phyloP scores from a whole-genome alignment of 768 basidiomycete genomes.

The Hypholoma fasciculare region DNA sequence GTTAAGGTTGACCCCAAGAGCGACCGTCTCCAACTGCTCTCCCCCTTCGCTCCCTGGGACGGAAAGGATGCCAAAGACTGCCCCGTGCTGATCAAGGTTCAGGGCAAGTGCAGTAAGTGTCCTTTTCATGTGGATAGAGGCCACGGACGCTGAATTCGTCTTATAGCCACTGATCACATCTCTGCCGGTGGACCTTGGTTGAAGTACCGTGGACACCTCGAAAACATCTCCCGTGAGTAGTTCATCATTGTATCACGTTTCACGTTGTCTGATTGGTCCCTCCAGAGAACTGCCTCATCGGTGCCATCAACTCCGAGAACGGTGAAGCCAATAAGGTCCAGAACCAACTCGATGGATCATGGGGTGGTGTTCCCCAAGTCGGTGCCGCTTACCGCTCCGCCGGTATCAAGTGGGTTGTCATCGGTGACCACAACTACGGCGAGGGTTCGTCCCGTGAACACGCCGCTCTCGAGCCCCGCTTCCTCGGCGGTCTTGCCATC shows the following conservation, averaged over 20 bases:
- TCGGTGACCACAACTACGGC: constrained; percentile 96
- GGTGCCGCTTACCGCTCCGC: constrained; percentile 87
- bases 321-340: constrained; percentile 95
- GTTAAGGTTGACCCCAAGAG: constrained; percentile 85
- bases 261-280: constrained; percentile 7
- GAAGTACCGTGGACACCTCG: constrained; percentile 98
- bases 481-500: constrained; percentile 93
- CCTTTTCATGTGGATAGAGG: neutral
- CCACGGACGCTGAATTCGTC: constrained; percentile 1
- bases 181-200: constrained; percentile 99
- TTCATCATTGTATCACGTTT: neutral
- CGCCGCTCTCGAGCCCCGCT: constrained; percentile 94
- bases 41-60: constrained; percentile 91
- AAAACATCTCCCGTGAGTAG: constrained; percentile 91
- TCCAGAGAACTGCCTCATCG: constrained; percentile 93
- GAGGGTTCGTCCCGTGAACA: constrained; percentile 99
- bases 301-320: constrained; percentile 95
- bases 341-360: constrained; percentile 88
- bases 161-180: constrained; percentile 85
- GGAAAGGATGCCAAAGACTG: constrained; percentile 88
- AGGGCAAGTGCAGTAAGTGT: constrained; percentile 95
- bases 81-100: constrained; percentile 96
- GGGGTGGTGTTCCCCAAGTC: constrained; percentile 79
- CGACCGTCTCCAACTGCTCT: constrained; percentile 88
- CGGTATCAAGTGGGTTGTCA: constrained; percentile 95